Conservation (phyloP, 192 early-diverging fungal species). For the Radiomyces spectabilis region DNA sequence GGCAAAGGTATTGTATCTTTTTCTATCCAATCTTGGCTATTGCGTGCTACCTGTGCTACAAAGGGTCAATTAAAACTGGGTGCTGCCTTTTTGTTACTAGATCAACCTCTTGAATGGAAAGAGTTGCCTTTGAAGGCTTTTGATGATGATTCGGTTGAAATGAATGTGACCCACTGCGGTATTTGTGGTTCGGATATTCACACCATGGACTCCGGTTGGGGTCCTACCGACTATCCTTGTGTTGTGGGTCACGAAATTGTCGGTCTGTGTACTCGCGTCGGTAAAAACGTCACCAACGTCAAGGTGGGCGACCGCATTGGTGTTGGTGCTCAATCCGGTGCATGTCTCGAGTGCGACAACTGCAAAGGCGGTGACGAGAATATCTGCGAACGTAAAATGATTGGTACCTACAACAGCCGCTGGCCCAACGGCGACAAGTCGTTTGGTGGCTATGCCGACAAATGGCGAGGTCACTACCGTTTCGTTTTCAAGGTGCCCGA, state of each 20-base stretch:
- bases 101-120: slow-evolving; percentile 10
- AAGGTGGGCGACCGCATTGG: slow-evolving; percentile 45
- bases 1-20: slow-evolving; percentile 24
- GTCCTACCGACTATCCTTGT: slow-evolving; percentile 25
- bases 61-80: background rate
- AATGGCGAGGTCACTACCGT: slow-evolving; percentile 42
- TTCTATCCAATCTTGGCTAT: background rate
- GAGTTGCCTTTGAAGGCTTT: slow-evolving; percentile 26
- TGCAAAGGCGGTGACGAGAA: slow-evolving; percentile 35
- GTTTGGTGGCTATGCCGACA: slow-evolving; percentile 39
- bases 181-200: slow-evolving; percentile 78
- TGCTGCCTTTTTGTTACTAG: background rate
- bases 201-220: slow-evolving; percentile 42
- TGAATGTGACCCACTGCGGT: slow-evolving; percentile 53
- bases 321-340: slow-evolving; percentile 56
- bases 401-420: slow-evolving; percentile 38
- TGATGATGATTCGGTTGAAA: slow-evolving; percentile 37
- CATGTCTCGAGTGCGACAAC: slow-evolving; percentile 40
- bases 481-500: slow-evolving; percentile 62
- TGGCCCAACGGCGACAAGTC: slow-evolving; percentile 36
- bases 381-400: slow-evolving; percentile 36
- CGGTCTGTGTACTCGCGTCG: slow-evolving; percentile 34
- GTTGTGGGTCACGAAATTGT: slow-evolving; percentile 51
- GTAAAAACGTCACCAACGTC: slow-evolving; percentile 25
- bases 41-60: too few species aligned